Evolutionary conservation across 176 grass and related monocot genomes (phyloP), one percentile per base, ranked within the genome.

Genomic region (Pontederia paniculata): DNA sequence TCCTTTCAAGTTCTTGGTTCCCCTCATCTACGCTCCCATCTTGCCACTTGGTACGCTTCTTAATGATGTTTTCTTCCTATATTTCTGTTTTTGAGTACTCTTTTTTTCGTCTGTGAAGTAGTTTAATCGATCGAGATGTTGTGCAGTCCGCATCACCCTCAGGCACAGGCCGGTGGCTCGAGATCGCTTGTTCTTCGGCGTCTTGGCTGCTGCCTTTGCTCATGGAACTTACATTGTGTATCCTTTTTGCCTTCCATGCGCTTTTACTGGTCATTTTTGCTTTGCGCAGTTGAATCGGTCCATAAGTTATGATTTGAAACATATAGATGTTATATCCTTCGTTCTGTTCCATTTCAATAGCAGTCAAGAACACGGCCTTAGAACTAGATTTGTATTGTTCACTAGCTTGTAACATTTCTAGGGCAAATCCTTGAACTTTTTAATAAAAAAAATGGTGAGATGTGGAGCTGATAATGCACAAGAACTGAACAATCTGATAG

Each of bases 191-290:
- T 90, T 97, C 80, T 97, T 81, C 45, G 93, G 93, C 31, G 93
- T 88, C 23, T 75, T 97, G 62, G 83, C 86, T 16, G 83, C 83
- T 55, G 93, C 86, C 1, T 90, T 97, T 60, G 93, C 67, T 67
- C 93, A 97, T 21, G 83, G 86, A 45, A 59, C 83, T 62, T 97
- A 97, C 77, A 76, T 97, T 64, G 80, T 97, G 93, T 97, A 84
- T 64, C 79, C 71, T 52, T 67, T 56, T 48, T 37, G 25, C 25
- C 1, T 5, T 31, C 25, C 5, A 2, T 31, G 25, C 25, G 25
- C 5, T 31, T 5, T 31, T 31, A 31, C 25, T 31, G 25, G 25
- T 31, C 5, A 5, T 31, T 31, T 31, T 31, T 31, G 3, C 25
- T 31, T 31, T 31, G 25, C 25, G 5, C n/a, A n/a, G n/a, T n/a